phyloP scores from a whole-genome alignment of 2,329 filamentous ascomycete genomes.

The Trichoderma brevicompactum region DNA sequence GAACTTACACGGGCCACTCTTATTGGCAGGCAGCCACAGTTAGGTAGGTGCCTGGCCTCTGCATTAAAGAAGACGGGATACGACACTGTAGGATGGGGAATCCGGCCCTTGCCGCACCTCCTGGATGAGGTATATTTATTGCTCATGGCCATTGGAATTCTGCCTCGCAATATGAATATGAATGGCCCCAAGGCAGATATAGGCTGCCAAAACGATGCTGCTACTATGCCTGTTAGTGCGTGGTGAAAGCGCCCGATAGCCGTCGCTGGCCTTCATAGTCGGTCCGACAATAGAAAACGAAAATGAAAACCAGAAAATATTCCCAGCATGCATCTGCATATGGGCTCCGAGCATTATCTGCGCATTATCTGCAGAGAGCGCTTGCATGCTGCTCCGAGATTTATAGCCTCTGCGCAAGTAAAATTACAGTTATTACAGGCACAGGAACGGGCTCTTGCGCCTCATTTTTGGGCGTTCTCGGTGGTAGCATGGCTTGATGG shows the following conservation, averaged over 20 bases:
- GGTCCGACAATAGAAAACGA: neutral
- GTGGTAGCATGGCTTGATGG: neutral
- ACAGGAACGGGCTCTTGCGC: neutral
- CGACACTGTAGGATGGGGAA: neutral
- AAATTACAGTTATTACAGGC: constrained; percentile 25
- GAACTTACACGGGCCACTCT: neutral
- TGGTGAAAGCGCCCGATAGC: neutral
- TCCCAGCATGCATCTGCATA: neutral
- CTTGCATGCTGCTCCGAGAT: neutral
- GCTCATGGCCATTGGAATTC: neutral
- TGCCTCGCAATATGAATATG: neutral
- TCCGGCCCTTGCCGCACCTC: neutral
- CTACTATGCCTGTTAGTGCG: neutral
- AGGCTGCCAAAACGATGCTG: no score
- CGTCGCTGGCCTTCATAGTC: no score
- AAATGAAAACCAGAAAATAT: neutral
- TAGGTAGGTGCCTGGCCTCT: neutral
- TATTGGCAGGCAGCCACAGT: neutral
- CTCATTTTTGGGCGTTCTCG: no score
- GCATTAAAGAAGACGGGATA: neutral
- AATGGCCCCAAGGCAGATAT: neutral
- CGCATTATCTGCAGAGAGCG: neutral
- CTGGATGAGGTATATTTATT: neutral
- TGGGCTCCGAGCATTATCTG: no score
- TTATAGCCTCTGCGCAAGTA: neutral